Percentiles rank a stretch among this genome's conserved stretches.
These are phyloP conservation scores for Penicillium pancosmium DNA, from an alignment of 495 filamentous ascomycete species.

Conservation along the genomic window DNA sequence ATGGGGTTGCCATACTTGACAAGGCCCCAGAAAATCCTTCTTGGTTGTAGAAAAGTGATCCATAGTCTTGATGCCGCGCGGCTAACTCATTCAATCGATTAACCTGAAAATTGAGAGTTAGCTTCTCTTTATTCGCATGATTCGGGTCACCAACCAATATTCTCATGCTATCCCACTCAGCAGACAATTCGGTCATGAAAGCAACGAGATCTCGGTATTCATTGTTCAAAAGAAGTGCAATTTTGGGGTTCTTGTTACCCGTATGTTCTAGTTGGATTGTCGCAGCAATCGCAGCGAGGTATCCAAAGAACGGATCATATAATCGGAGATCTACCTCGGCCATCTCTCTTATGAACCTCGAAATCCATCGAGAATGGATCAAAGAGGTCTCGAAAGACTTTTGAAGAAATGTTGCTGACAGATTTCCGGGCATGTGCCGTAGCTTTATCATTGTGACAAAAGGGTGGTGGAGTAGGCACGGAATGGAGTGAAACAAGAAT, in stretches of 20 bases:
- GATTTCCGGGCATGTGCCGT: constrained; percentile 28
- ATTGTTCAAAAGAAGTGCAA: constrained; percentile 28
- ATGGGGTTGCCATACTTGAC: constrained; percentile 31
- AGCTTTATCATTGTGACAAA: constrained; percentile 38
- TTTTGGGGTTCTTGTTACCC: constrained; percentile 27
- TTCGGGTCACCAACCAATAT: constrained; percentile 21
- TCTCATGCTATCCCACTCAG: constrained; percentile 28
- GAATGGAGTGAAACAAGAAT: constrained; percentile 35
- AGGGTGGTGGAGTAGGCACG: constrained; percentile 32
- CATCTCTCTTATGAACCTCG: constrained; percentile 33
- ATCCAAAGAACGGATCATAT: constrained; percentile 33
- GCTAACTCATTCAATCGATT: constrained; percentile 28
- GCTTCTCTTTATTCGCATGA: background rate
- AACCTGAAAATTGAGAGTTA: constrained; percentile 10
- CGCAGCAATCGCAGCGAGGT: constrained; percentile 34
- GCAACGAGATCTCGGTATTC: constrained; percentile 30
- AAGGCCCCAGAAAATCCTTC: constrained; percentile 29
- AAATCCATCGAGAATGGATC: constrained; percentile 36
- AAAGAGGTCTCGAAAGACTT: constrained; percentile 36
- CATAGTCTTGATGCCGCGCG: constrained; percentile 27
- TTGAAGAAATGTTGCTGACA: constrained; percentile 34
- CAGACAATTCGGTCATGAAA: constrained; percentile 28
- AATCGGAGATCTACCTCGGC: constrained; percentile 19
- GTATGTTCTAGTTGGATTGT: constrained; percentile 36
- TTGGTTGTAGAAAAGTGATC: constrained; percentile 35